phyloP scores from a whole-genome alignment of 2,329 filamentous ascomycete genomes.

The Zymoseptoria brevis region DNA sequence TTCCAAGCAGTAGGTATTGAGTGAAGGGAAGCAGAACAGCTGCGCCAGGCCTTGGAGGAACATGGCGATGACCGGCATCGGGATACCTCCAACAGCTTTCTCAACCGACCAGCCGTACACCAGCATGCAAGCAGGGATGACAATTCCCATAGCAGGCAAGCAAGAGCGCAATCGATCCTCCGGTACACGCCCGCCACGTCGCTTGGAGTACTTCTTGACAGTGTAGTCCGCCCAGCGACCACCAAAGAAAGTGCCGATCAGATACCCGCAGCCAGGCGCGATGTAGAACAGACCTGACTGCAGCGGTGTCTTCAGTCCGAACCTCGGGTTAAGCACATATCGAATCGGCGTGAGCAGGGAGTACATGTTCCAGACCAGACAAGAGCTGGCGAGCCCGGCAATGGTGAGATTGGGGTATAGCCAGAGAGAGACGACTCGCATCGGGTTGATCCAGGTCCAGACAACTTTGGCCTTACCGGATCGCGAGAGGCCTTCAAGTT shows the following conservation, averaged over 20 bases:
- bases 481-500: constrained; percentile 49
- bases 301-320: constrained; percentile 58
- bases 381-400: constrained; percentile 51
- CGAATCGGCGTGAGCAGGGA: constrained; percentile 48
- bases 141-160: constrained; percentile 47
- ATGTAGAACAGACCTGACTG: constrained; percentile 67
- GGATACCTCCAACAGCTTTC: constrained; percentile 46
- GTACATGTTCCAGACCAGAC: constrained; percentile 71
- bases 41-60: constrained; percentile 68
- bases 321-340: constrained; percentile 66
- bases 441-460: constrained; percentile 58
- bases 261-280: constrained; percentile 62
- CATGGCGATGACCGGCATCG: constrained; percentile 62
- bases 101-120: constrained; percentile 61
- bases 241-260: constrained; percentile 62
- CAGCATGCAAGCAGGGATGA: constrained; percentile 56
- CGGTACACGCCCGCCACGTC: constrained; percentile 52
- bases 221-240: constrained; percentile 62
- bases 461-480: constrained; percentile 47
- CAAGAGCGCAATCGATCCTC: constrained; percentile 60
- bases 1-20: constrained; percentile 68
- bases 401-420: constrained; percentile 62
- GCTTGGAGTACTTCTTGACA: constrained; percentile 57
- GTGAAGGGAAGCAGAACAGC: constrained; percentile 64
- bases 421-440: constrained; percentile 56